These are phyloP conservation scores for Colletotrichum chlorophyti DNA, from an alignment of 2,329 filamentous ascomycete genomes.

Conservation along the genomic window DNA sequence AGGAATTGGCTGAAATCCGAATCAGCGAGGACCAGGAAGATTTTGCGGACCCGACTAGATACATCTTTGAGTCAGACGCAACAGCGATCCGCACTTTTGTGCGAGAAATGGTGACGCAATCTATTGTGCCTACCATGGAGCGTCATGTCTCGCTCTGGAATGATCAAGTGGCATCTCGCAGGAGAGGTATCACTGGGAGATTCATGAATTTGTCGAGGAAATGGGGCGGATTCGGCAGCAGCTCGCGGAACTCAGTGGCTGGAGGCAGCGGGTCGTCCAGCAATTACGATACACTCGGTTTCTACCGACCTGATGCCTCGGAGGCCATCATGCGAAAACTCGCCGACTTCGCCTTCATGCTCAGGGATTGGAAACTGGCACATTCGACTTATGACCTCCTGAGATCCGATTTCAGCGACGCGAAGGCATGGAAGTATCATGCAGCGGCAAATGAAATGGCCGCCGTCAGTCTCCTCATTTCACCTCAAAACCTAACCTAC, in stretches of 20 bases:
- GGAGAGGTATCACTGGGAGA: conserved; percentile 88
- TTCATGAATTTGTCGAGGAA: conserved; percentile 94
- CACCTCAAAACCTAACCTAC: conserved; percentile 72
- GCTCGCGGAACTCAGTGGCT: conserved; percentile 65
- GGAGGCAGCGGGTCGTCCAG: conserved; percentile 51
- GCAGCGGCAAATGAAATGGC: conserved; percentile 96
- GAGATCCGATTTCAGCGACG: conserved; percentile 86
- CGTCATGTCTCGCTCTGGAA: conserved; percentile 92
- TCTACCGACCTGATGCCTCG: conserved; percentile 82
- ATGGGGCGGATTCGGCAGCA: conserved; percentile 81
- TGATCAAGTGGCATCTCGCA: conserved; percentile 90
- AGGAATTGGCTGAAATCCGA: conserved; percentile 80
- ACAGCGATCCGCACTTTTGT: conserved; percentile 88
- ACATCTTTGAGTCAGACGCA: conserved; percentile 91
- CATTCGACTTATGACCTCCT: conserved; percentile 92
- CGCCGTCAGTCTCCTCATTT: conserved; percentile 81
- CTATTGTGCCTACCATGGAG: conserved; percentile 95
- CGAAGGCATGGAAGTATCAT: conserved; percentile 97
- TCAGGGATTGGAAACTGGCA: conserved; percentile 93
- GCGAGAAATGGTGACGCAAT: conserved; percentile 94
- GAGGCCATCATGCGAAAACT: conserved; percentile 94
- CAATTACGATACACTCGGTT: conserved; percentile 83
- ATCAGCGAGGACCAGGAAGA: conserved; percentile 73
- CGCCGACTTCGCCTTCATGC: conserved; percentile 95
- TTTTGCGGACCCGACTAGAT: conserved; percentile 74